Conservation (phyloP, 164 flowering plant genomes). For the Paratinospora sagittata region DNA sequence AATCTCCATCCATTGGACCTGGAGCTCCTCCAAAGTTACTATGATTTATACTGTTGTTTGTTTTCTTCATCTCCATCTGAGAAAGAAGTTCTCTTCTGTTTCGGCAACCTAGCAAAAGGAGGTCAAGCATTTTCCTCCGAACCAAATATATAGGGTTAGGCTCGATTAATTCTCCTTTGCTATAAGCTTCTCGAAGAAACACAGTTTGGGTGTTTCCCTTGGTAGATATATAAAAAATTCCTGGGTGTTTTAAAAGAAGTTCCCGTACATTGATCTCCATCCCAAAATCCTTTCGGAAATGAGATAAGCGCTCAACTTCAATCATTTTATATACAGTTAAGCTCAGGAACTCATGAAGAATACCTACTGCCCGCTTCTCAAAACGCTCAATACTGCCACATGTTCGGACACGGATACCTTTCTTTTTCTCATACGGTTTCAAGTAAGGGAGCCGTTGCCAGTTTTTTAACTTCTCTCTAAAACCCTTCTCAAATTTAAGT, state of each 20-base stretch:
- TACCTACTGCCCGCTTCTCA: constrained; percentile 76
- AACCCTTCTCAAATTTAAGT: constrained; percentile 56
- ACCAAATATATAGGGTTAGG: constrained; percentile 54
- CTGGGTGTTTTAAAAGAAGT: constrained; percentile 79
- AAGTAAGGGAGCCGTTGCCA: constrained; percentile 82
- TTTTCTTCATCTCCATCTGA: constrained; percentile 19
- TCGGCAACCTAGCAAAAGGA: constrained; percentile 50
- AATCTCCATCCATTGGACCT: constrained; percentile 38
- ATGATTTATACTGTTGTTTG: constrained; percentile 1
- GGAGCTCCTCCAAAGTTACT: constrained; percentile 5
- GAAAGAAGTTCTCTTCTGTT: constrained; percentile 34
- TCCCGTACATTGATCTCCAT: constrained; percentile 73
- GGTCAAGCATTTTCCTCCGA: constrained; percentile 74
- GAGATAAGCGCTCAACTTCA: constrained; percentile 61
- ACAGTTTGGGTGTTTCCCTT: constrained; percentile 56
- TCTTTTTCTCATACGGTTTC: constrained; percentile 65
- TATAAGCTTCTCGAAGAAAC: constrained; percentile 79
- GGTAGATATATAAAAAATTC: constrained; percentile 81
- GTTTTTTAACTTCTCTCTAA: constrained; percentile 52
- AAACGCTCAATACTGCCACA: constrained; percentile 62
- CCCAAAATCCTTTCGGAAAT: constrained; percentile 65
- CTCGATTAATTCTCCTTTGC: constrained; percentile 53
- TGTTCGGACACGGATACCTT: constrained; percentile 26
- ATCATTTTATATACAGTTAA: constrained; percentile 85
- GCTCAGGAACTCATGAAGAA: constrained; percentile 77